Conservation (phyloP, 192 early-diverging fungal species). For the Gonapodya prolifera region DNA sequence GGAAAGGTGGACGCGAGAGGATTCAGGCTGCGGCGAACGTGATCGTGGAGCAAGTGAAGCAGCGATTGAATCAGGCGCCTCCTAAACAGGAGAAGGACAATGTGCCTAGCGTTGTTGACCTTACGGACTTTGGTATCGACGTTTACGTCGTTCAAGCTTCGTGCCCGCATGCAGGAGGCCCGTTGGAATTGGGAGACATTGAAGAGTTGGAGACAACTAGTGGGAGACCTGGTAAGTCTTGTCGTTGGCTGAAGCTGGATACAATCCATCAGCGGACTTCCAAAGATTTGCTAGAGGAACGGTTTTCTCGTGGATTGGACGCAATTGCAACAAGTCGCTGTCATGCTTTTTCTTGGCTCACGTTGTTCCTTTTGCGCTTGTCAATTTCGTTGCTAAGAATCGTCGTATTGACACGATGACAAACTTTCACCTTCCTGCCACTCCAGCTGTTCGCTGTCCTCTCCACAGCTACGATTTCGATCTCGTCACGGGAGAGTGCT, state of each 20-base stretch:
- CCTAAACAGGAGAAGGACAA: not conserved
- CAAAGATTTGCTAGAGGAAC: no score
- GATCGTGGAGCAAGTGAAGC: not conserved
- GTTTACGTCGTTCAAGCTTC: not conserved
- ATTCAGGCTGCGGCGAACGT: not conserved
- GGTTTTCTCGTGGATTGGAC: no score
- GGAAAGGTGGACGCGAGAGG: not conserved
- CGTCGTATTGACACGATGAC: no score
- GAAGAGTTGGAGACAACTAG: not conserved
- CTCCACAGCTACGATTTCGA: slow-evolving; percentile 5
- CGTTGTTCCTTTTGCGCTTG: no score
- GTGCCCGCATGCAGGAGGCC: not conserved
- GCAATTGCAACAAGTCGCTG: no score
- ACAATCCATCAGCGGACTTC: no score
- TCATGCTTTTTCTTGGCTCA: no score
- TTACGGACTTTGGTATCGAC: not conserved
- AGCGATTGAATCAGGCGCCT: not conserved
- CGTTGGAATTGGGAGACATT: not conserved
- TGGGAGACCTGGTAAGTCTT: not conserved
- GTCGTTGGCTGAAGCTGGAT: no score
- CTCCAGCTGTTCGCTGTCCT: not conserved
- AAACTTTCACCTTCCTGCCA: not conserved
- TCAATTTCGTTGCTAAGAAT: no score
- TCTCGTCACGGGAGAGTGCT: not conserved
- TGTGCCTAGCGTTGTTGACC: not conserved